phyloP scores from a whole-genome alignment of 2,329 filamentous ascomycete genomes.

The Verticillium longisporum region DNA sequence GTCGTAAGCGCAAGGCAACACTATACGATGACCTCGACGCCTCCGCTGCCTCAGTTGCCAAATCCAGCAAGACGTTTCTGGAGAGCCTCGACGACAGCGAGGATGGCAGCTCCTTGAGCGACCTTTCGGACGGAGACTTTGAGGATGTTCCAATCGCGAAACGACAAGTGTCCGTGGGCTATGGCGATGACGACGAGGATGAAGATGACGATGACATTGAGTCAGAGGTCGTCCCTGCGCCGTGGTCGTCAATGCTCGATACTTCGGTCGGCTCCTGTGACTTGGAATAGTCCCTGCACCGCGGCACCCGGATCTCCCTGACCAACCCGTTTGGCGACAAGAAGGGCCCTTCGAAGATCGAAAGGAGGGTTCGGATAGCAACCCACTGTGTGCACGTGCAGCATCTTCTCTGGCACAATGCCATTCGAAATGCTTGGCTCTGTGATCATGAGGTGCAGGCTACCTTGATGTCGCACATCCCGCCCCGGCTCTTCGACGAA shows the following conservation, averaged over 20 bases:
- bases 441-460: constrained; percentile 71
- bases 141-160: constrained; percentile 34
- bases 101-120: constrained; percentile 42
- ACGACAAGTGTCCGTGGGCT: constrained; percentile 26
- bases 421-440: constrained; percentile 75
- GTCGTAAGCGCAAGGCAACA: constrained; percentile 42
- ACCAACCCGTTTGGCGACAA: constrained; percentile 58
- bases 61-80: constrained; percentile 33
- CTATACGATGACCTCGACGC: constrained; percentile 57
- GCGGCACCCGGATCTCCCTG: constrained; percentile 52
- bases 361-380: constrained; percentile 67
- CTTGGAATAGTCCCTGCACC: constrained; percentile 64
- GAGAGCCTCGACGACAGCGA: constrained; percentile 36
- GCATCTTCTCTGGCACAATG: constrained; percentile 82
- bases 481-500: constrained; percentile 61
- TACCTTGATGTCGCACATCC: constrained; percentile 67
- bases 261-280: constrained; percentile 53
- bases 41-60: constrained; percentile 33
- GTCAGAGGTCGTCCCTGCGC: constrained; percentile 50
- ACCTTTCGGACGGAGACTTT: constrained; percentile 52
- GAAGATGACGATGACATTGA: constrained; percentile 53
- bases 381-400: constrained; percentile 90
- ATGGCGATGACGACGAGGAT: constrained; percentile 20
- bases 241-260: constrained; percentile 28
- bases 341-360: constrained; percentile 80